Conservation (phyloP, 176 grass and related monocot genomes). For the Cocos nucifera region DNA sequence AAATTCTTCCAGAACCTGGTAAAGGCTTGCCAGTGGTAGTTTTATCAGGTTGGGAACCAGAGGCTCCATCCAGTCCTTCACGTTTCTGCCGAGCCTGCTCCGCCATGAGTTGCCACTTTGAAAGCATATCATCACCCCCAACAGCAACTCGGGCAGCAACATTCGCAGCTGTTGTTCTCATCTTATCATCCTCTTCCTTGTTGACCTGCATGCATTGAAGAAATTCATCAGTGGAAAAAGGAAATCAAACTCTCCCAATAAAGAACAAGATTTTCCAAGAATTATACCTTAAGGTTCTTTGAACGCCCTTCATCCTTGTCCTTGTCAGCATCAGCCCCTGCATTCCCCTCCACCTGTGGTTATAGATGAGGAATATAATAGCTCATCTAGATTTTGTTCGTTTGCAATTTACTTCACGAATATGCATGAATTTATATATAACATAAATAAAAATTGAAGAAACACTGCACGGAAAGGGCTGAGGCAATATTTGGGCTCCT, state of each 20-base stretch:
- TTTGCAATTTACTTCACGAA: too few relatives aligned
- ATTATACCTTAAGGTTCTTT: constrained; percentile 57
- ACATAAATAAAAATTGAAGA: too few relatives aligned
- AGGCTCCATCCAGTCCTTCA: constrained; percentile 44
- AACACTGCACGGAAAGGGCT: too few relatives aligned
- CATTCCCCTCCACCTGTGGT: constrained; percentile 48
- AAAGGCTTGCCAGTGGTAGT: constrained; percentile 24
- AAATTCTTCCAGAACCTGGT: constrained; percentile 38
- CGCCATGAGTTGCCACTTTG: constrained; percentile 87
- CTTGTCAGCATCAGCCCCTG: constrained; percentile 59
- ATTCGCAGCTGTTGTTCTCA: constrained; percentile 91
- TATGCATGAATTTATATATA: background rate
- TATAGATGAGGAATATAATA: constrained; percentile 6
- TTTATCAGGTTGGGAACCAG: constrained; percentile 33
- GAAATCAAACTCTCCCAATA: background rate
- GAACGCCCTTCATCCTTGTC: constrained; percentile 63
- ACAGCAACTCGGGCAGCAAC: constrained; percentile 77
- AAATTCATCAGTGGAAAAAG: background rate
- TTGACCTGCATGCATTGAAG: constrained; percentile 29
- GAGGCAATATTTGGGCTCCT: too few relatives aligned
- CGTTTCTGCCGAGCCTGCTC: constrained; percentile 71
- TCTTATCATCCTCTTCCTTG: constrained; percentile 93
- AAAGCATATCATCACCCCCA: constrained; percentile 86
- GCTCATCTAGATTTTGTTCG: constrained; percentile 1
- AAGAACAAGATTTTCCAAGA: too few relatives aligned